phyloP scores from a whole-genome alignment of 108 stramenopile species.

The Thalassiosira profunda region DNA sequence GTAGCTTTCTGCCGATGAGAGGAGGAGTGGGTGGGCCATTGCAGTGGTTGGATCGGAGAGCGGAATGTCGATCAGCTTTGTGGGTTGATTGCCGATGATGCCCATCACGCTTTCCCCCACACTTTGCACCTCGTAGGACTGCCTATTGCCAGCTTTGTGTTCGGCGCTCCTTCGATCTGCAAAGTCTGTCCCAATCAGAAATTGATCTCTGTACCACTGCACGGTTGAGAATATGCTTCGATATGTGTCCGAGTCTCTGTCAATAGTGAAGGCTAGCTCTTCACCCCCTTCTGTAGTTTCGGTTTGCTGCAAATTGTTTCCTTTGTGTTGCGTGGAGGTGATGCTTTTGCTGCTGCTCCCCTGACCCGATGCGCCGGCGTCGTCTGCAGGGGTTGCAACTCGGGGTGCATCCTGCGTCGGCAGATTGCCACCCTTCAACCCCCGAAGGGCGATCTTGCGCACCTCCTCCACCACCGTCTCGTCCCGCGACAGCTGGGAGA shows the following conservation, averaged over 20 bases:
- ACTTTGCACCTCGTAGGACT: neutral
- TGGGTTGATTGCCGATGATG: neutral
- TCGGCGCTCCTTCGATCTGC: slow-evolving; percentile 16
- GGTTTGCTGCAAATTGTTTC: neutral
- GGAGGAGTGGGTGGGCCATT: slow-evolving; percentile 25
- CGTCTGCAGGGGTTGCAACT: neutral
- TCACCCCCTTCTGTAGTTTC: slow-evolving; percentile 3
- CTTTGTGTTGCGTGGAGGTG: neutral
- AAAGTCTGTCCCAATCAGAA: slow-evolving; percentile 23
- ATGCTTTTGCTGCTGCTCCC: neutral
- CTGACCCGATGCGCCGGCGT: neutral
- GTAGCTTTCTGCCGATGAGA: slow-evolving; percentile 26
- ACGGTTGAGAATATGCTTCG: slow-evolving; percentile 32
- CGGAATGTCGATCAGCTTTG: neutral
- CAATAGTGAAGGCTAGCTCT: slow-evolving; percentile 35
- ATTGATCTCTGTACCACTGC: slow-evolving; percentile 43
- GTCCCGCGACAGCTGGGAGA: slow-evolving; percentile 38
- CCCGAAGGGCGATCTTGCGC: slow-evolving; percentile 26
- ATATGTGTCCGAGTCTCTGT: slow-evolving; percentile 39
- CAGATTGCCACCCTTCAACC: slow-evolving; percentile 1
- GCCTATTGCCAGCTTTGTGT: neutral
- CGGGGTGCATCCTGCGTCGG: neutral
- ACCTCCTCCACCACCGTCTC: slow-evolving; percentile 41
- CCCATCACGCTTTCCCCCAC: slow-evolving; percentile 1
- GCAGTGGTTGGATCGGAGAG: slow-evolving; percentile 22